phyloP scores from a whole-genome alignment of 805 yeast genomes.

The Candida germanica region DNA sequence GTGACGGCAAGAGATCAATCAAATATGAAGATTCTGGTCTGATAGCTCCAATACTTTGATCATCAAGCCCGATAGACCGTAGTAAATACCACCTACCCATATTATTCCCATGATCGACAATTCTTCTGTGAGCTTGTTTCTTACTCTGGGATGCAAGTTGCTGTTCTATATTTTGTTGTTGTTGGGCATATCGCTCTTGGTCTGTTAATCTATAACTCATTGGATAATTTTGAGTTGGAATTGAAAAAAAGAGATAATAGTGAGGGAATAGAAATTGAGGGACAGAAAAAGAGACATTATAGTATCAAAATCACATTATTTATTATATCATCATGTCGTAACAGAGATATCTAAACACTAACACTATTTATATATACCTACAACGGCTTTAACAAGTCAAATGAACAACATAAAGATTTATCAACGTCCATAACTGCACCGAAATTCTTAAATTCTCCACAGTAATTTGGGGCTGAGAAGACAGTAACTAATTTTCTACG shows the following conservation, averaged over 20 bases:
- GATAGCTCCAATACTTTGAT: conserved; percentile 47
- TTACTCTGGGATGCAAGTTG: conserved; percentile 47
- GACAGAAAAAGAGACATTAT: conserved; percentile 2
- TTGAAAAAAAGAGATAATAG: too few species aligned
- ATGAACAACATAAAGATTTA: conserved; percentile 64
- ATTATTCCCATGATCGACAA: conserved; percentile 75
- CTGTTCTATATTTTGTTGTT: conserved; percentile 38
- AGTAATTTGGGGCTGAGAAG: conserved; percentile 80
- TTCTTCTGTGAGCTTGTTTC: conserved; percentile 58
- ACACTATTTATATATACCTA: background rate
- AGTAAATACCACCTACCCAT: conserved; percentile 60
- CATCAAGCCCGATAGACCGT: conserved; percentile 43
- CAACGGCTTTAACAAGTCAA: conserved; percentile 65
- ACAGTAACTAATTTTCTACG: conserved; percentile 73
- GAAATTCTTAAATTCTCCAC: conserved; percentile 78
- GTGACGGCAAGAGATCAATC: conserved; percentile 63
- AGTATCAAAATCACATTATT: background rate
- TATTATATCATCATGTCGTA: conserved; percentile 1
- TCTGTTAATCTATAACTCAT: conserved; percentile 10
- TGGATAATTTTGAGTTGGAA: too few species aligned
- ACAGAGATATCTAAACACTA: background rate
- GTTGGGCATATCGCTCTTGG: conserved; percentile 19
- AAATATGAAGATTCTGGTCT: conserved; percentile 70
- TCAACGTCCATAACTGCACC: conserved; percentile 79
- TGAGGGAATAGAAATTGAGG: too few species aligned